Evolutionary conservation across 495 filamentous ascomycete genomes (phyloP).

Genomic region (Podospora conica): DNA sequence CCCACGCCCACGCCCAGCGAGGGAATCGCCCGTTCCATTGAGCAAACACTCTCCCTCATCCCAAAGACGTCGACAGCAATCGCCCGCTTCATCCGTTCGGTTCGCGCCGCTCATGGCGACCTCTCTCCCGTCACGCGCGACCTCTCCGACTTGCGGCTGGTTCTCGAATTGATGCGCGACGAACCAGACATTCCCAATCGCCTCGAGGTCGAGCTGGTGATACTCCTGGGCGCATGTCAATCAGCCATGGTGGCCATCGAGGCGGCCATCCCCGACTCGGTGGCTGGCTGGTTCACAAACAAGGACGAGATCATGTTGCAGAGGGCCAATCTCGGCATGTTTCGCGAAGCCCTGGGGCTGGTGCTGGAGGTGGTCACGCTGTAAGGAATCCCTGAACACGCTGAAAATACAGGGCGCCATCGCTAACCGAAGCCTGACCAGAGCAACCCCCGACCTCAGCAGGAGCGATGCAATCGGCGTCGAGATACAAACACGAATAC

Average conservation of each 20-base stretch:
- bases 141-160: conserved; percentile 26
- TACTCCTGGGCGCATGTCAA: conserved; percentile 19
- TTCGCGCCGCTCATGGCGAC: conserved; percentile 24
- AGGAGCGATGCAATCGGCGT: not conserved
- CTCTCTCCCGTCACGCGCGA: conserved; percentile 26
- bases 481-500: conserved; percentile 3
- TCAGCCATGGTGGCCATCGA: conserved; percentile 18
- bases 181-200: conserved; percentile 18
- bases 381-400: not conserved
- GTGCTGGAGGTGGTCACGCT: conserved; percentile 21
- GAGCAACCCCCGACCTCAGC: not conserved
- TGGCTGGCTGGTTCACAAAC: conserved; percentile 16
- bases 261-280: conserved; percentile 10
- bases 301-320: conserved; percentile 11
- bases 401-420: not conserved
- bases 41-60: conserved; percentile 21
- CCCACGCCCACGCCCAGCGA: not conserved
- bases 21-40: conserved; percentile 5
- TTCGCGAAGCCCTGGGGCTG: conserved; percentile 18
- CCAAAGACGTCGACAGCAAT: conserved; percentile 23
- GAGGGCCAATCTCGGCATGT: conserved; percentile 10
- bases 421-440: not conserved
- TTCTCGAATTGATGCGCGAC: conserved; percentile 25
- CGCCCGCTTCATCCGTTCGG: conserved; percentile 26
- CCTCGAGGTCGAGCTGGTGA: conserved; percentile 18